Conservation (phyloP, 768 basidiomycete species). For the Leccinum truebloodii region DNA sequence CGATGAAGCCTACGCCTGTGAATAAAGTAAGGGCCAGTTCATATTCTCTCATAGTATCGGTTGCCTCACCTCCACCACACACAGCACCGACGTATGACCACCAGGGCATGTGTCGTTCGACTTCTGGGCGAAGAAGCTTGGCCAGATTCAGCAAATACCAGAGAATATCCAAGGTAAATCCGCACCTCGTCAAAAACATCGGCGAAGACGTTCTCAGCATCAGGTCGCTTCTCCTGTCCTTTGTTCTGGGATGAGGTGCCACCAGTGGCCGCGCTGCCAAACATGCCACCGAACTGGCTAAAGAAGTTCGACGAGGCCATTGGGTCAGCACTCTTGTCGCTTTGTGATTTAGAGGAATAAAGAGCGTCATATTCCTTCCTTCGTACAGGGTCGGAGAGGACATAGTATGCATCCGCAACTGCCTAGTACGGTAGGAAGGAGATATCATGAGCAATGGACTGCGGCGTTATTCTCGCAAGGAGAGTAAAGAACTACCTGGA, state of each 20-base stretch:
- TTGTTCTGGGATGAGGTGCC: constrained; percentile 32
- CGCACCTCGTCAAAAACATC: constrained; percentile 90
- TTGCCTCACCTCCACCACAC: constrained; percentile 58
- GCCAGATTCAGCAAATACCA: constrained; percentile 1
- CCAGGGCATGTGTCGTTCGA: constrained; percentile 66
- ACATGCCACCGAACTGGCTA: constrained; percentile 71
- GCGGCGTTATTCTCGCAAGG: background rate
- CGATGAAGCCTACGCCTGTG: constrained; percentile 41
- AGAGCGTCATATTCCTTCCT: constrained; percentile 72
- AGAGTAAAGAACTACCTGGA: constrained; percentile 56
- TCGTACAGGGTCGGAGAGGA: constrained; percentile 77
- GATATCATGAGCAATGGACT: background rate
- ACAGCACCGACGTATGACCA: constrained; percentile 75
- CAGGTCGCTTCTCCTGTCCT: constrained; percentile 51
- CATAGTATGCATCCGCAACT: constrained; percentile 93
- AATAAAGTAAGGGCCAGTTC: constrained; percentile 32
- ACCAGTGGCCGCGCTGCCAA: constrained; percentile 43
- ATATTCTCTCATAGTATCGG: constrained; percentile 6
- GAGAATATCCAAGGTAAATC: background rate
- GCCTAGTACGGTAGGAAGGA: constrained; percentile 39
- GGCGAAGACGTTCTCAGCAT: constrained; percentile 81
- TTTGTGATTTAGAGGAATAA: constrained; percentile 52
- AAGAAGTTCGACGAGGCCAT: constrained; percentile 76
- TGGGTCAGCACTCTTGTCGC: constrained; percentile 61
- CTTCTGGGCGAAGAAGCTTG: constrained; percentile 80